A percentile compares a stretch with the other conserved stretches of the same genome.
Evolutionary conservation across 768 basidiomycete genomes (phyloP).

Genomic region (Naganishia randhawae): DNA sequence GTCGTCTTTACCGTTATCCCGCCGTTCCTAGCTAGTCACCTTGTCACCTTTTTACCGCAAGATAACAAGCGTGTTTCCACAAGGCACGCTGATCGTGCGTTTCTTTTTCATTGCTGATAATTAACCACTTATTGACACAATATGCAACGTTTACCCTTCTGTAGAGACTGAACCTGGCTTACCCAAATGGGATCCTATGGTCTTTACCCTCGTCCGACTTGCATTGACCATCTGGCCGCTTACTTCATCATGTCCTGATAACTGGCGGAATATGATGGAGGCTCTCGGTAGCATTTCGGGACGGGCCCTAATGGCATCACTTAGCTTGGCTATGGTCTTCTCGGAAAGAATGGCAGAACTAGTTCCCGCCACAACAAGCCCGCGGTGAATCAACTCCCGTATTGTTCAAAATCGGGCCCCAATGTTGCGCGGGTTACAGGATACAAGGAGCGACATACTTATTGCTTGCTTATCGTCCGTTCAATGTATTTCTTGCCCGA

Average conservation of each 20-base stretch:
- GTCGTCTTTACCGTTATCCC: conserved; percentile 44
- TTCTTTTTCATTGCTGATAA: background rate
- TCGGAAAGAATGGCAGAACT: conserved; percentile 36
- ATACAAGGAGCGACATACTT: too few relatives aligned
- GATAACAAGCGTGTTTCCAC: conserved; percentile 2
- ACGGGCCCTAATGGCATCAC: conserved; percentile 40
- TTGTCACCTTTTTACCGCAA: conserved; percentile 40
- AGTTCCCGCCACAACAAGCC: background rate
- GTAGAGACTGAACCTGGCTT: conserved; percentile 23
- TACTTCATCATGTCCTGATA: conserved; percentile 43
- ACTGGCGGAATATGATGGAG: conserved; percentile 40
- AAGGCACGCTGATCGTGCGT: background rate
- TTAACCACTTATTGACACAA: background rate
- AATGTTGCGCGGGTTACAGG: too few relatives aligned
- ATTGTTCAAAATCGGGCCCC: background rate
- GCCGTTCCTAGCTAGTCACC: conserved; percentile 38
- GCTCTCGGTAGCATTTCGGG: conserved; percentile 40
- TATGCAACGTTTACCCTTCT: background rate
- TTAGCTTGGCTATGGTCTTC: conserved; percentile 38
- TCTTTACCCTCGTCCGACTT: conserved; percentile 44
- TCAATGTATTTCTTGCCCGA: too few relatives aligned
- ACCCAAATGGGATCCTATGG: conserved; percentile 39
- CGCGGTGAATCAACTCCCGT: background rate
- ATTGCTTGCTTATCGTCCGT: too few relatives aligned
- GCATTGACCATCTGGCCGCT: conserved; percentile 43